Percentiles rank a stretch among this genome's conserved stretches.
phyloP scores from a whole-genome alignment of 805 yeast genomes.

The Candida succiphila region DNA sequence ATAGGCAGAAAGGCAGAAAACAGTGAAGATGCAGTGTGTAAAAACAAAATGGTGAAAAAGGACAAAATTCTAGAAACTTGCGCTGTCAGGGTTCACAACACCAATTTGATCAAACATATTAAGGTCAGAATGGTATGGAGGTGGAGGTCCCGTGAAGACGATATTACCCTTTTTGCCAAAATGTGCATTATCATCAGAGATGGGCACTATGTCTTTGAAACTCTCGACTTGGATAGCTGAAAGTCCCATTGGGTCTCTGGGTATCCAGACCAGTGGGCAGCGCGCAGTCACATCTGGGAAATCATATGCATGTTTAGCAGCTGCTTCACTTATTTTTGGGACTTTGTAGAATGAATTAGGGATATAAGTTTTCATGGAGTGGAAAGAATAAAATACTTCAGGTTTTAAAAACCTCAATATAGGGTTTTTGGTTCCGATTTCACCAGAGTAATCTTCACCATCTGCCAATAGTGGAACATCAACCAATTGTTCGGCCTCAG shows the following conservation, averaged over 20 bases:
- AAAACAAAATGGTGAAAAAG: no score
- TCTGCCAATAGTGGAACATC: slow-evolving; percentile 63
- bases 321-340: slow-evolving; percentile 30
- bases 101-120: no score
- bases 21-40: no score
- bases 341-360: slow-evolving; percentile 52
- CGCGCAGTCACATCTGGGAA: slow-evolving; percentile 62
- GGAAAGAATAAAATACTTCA: slow-evolving; percentile 38
- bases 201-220: slow-evolving; percentile 44
- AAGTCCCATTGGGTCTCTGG: slow-evolving; percentile 81
- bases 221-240: slow-evolving; percentile 50
- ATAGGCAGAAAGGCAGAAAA: no score
- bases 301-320: slow-evolving; percentile 59
- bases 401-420: slow-evolving; percentile 43
- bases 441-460: slow-evolving; percentile 34
- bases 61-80: no score
- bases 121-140: slow-evolving; percentile 11
- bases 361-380: slow-evolving; percentile 35
- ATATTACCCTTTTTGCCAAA: slow-evolving; percentile 42
- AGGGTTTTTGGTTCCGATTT: slow-evolving; percentile 7
- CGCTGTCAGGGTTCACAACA: no score
- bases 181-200: slow-evolving; percentile 59
- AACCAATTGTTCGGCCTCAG: slow-evolving; percentile 4
- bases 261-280: slow-evolving; percentile 84
- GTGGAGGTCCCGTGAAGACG: slow-evolving; percentile 43